Evolutionary conservation across 2,329 filamentous ascomycete species (phyloP).

Genomic region (Neopestalotiopsis clavispora): DNA sequence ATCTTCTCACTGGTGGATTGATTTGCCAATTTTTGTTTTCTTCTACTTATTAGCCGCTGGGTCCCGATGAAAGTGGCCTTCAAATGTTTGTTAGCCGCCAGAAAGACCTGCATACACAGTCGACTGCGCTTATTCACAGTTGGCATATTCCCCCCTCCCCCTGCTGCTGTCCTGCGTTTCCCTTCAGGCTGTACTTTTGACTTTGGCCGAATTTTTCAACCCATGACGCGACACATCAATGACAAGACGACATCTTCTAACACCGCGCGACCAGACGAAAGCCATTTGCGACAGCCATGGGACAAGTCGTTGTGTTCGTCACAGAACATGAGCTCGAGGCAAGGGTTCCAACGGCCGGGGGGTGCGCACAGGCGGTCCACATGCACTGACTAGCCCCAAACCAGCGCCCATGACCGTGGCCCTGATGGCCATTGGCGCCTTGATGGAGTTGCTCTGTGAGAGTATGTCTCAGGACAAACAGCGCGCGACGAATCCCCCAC

Average conservation of each 20-base stretch:
- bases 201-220: not conserved
- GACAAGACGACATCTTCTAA: not conserved
- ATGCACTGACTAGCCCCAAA: not conserved
- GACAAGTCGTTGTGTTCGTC: not conserved
- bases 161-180: not conserved
- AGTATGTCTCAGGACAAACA: conserved; percentile 6
- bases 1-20: not conserved
- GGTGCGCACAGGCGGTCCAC: not conserved
- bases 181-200: not conserved
- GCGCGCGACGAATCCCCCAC: not conserved
- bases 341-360: not conserved
- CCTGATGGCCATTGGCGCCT: not conserved
- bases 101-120: too few relatives aligned
- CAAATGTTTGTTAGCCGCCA: too few relatives aligned
- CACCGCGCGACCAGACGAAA: not conserved
- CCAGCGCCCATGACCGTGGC: not conserved
- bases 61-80: too few relatives aligned
- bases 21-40: not conserved
- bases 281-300: not conserved
- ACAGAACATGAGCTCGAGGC: conserved; percentile 1
- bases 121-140: too few relatives aligned
- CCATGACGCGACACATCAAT: not conserved
- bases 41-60: not conserved
- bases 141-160: too few relatives aligned
- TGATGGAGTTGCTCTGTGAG: not conserved